Percentiles rank a stretch among this genome's conserved stretches.
Conservation (phyloP, 179 eudicot species). For the Gypsophila paniculata region DNA sequence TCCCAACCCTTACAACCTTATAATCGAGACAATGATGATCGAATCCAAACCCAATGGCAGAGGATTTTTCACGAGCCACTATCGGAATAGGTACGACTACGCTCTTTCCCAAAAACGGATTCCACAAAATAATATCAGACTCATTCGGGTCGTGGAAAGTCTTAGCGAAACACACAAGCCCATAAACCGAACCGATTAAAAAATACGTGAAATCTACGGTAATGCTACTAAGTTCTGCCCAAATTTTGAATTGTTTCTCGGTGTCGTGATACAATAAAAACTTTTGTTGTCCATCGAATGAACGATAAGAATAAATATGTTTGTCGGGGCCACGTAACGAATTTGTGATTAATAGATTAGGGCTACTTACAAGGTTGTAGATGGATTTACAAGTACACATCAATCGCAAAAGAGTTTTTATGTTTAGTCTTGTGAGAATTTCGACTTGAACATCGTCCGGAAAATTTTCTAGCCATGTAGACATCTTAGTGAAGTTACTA, state of each 20-base stretch:
- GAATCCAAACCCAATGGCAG: constrained; percentile 20
- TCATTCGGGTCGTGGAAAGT: background rate
- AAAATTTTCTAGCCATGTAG: constrained; percentile 13
- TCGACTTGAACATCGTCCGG: background rate
- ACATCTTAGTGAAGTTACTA: too few species aligned
- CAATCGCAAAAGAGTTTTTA: background rate
- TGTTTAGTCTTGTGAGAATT: constrained; percentile 1
- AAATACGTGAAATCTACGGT: background rate
- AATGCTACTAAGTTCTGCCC: background rate
- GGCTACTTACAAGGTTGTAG: constrained; percentile 5
- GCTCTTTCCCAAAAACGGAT: constrained; percentile 18
- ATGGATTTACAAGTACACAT: constrained; percentile 11
- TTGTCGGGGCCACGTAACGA: background rate
- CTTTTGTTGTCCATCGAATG: background rate
- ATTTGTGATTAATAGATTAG: background rate
- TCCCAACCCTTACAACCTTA: constrained; percentile 19
- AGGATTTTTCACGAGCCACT: background rate
- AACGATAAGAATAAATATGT: constrained; percentile 13
- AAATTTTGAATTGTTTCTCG: background rate
- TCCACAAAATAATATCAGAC: constrained; percentile 18
- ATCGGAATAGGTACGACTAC: background rate
- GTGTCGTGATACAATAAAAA: background rate
- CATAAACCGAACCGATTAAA: constrained; percentile 12
- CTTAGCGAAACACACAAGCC: constrained; percentile 15
- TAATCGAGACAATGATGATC: background rate